These are phyloP conservation scores for Russula ochroleuca DNA, from an alignment of 768 basidiomycete species.

Conservation along the genomic window DNA sequence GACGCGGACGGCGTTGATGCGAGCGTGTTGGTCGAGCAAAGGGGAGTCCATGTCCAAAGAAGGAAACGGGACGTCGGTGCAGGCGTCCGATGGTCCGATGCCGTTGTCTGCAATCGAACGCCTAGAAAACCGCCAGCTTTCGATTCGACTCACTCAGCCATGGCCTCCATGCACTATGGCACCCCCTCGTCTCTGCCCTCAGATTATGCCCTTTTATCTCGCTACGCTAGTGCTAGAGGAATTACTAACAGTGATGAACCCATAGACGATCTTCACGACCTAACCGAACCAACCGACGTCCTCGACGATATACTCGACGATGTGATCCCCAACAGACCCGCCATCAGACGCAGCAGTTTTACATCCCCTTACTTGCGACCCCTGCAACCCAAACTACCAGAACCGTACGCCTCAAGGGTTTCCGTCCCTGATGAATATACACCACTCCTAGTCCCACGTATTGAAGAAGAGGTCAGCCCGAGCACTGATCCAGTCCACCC, in stretches of 20 bases:
- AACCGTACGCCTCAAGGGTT: slow-evolving; percentile 30
- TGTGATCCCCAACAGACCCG: background rate
- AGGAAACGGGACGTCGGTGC: background rate
- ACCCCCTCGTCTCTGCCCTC: slow-evolving; percentile 58
- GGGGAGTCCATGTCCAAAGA: slow-evolving; percentile 12
- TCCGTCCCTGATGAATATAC: slow-evolving; percentile 29
- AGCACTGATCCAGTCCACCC: background rate
- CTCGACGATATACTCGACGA: background rate
- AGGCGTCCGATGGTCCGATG: background rate
- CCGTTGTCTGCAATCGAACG: background rate
- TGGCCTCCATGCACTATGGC: slow-evolving; percentile 45
- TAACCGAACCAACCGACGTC: background rate
- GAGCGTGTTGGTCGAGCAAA: slow-evolving; percentile 53
- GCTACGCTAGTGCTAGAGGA: slow-evolving; percentile 37
- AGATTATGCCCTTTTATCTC: slow-evolving; percentile 60
- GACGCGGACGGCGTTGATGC: slow-evolving; percentile 74
- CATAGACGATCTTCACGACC: slow-evolving; percentile 9
- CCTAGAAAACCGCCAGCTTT: background rate
- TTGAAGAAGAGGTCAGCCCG: slow-evolving; percentile 47
- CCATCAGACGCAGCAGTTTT: slow-evolving; percentile 32
- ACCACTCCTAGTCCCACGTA: slow-evolving; percentile 45
- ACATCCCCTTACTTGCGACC: slow-evolving; percentile 38
- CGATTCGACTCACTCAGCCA: slow-evolving; percentile 18
- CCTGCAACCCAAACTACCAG: slow-evolving; percentile 37
- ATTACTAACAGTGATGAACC: slow-evolving; percentile 5